These are phyloP conservation scores for Chaetomiaceae sp. DNA, from an alignment of 2,329 filamentous ascomycete species.

Conservation along the genomic window DNA sequence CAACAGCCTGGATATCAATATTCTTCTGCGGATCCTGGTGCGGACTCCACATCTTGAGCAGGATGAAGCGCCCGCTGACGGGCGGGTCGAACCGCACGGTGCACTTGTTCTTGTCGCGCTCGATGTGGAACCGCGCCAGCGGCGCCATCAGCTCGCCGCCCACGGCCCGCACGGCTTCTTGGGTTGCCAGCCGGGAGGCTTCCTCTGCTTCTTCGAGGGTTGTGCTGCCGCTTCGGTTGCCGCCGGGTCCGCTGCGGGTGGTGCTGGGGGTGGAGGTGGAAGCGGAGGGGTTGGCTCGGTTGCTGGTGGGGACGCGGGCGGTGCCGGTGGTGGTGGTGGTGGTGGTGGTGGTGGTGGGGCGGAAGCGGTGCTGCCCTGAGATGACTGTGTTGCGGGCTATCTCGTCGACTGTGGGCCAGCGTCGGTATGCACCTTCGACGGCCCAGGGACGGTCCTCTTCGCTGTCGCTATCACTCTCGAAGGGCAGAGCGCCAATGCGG, in stretches of 20 bases:
- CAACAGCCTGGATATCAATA: slow-evolving; percentile 84
- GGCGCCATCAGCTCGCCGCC: slow-evolving; percentile 62
- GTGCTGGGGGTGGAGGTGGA: background rate
- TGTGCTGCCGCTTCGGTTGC: slow-evolving; percentile 25
- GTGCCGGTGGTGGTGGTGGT: background rate
- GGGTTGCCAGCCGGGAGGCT: slow-evolving; percentile 48
- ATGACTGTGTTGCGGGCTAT: slow-evolving; percentile 5
- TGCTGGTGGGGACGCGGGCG: background rate
- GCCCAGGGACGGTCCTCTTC: slow-evolving; percentile 33
- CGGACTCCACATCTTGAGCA: slow-evolving; percentile 88
- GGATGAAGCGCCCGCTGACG: slow-evolving; percentile 73
- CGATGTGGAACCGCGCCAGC: slow-evolving; percentile 78
- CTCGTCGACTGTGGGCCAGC: slow-evolving; percentile 19
- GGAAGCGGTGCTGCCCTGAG: background rate
- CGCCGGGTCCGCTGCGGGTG: slow-evolving; percentile 22
- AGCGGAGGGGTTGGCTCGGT: background rate
- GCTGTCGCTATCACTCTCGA: slow-evolving; percentile 45
- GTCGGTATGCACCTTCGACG: background rate
- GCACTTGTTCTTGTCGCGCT: slow-evolving; percentile 75
- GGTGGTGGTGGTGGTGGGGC: background rate
- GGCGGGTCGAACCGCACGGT: slow-evolving; percentile 81
- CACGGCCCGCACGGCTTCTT: slow-evolving; percentile 52
- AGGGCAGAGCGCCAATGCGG: slow-evolving; percentile 50
- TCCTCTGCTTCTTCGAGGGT: slow-evolving; percentile 40
- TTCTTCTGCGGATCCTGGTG: slow-evolving; percentile 58